Percentiles rank a stretch among this genome's conserved stretches.
Evolutionary conservation across 1,284 basidiomycete genomes (phyloP).

Genomic region (Cryptococcus floricola): DNA sequence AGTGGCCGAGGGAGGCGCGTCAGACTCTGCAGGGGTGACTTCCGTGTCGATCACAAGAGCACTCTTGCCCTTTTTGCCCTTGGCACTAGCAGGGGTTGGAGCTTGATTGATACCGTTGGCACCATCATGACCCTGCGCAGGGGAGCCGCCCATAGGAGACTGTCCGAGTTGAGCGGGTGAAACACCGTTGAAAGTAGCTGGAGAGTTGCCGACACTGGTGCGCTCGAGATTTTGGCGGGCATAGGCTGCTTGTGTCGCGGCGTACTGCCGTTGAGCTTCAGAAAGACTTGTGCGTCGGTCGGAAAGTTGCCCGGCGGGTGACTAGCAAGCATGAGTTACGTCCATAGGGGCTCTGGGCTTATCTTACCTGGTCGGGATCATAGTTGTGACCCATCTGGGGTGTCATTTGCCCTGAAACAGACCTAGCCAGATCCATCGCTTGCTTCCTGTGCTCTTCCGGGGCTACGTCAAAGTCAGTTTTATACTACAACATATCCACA

Average conservation of each 20-base stretch:
- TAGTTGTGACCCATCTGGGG: not conserved
- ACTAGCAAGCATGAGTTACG: not conserved
- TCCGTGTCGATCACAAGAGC: conserved; percentile 14
- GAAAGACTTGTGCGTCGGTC: not conserved
- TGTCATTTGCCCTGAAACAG: conserved; percentile 12
- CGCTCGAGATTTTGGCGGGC: conserved; percentile 16
- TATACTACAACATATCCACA: not conserved
- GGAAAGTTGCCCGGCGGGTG: not conserved
- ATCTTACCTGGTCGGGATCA: conserved; percentile 14
- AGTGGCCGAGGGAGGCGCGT: conserved; percentile 8
- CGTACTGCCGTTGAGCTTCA: conserved; percentile 24
- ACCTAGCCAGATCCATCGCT: conserved; percentile 21
- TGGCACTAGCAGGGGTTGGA: conserved; percentile 2
- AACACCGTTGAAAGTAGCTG: conserved; percentile 16
- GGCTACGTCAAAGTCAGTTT: conserved; percentile 5
- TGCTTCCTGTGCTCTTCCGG: conserved; percentile 27
- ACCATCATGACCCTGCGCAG: conserved; percentile 4
- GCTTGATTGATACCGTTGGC: conserved; percentile 10
- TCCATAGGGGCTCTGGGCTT: not conserved
- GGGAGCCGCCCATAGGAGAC: conserved; percentile 12
- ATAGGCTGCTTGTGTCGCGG: conserved; percentile 20
- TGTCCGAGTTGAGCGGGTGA: conserved; percentile 18
- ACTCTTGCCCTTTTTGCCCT: conserved; percentile 6
- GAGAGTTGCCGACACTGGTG: conserved; percentile 13
- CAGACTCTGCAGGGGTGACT: not conserved